These are phyloP conservation scores for Hypoxylon sp. DNA, from an alignment of 2,329 filamentous ascomycete genomes.

Conservation along the genomic window DNA sequence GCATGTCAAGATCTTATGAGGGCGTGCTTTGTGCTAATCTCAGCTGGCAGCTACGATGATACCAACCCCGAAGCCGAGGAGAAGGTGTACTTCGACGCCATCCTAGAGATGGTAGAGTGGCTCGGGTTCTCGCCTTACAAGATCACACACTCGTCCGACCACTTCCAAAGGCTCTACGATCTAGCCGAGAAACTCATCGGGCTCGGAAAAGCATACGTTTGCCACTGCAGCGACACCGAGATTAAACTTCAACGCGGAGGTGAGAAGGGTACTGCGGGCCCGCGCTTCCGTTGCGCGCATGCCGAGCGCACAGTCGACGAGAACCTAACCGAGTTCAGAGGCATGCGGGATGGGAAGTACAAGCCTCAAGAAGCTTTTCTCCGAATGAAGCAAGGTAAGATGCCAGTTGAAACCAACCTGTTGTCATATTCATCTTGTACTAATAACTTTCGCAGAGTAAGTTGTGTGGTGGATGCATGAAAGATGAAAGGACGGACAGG, in stretches of 20 bases:
- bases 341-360: conserved; percentile 93
- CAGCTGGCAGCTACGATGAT: conserved; percentile 74
- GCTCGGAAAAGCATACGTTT: conserved; percentile 81
- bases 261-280: conserved; percentile 66
- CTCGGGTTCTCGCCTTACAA: conserved; percentile 81
- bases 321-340: conserved; percentile 84
- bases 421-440: neutral
- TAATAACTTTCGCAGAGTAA: conserved; percentile 33
- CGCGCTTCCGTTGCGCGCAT: conserved; percentile 83
- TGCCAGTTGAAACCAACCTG: neutral
- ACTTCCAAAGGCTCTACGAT: conserved; percentile 89
- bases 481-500: neutral
- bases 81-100: conserved; percentile 88
- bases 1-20: neutral
- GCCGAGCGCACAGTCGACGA: conserved; percentile 79
- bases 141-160: conserved; percentile 90
- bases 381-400: conserved; percentile 86
- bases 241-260: conserved; percentile 90
- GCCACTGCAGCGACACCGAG: conserved; percentile 83
- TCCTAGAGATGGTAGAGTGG: conserved; percentile 89
- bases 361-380: conserved; percentile 84
- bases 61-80: conserved; percentile 96
- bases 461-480: neutral
- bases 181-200: conserved; percentile 86
- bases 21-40: conserved; percentile 7